A percentile compares a stretch with the other conserved stretches of the same genome.
Conservation (phyloP, 345 rosid species). For the Microthlaspi erraticum region DNA sequence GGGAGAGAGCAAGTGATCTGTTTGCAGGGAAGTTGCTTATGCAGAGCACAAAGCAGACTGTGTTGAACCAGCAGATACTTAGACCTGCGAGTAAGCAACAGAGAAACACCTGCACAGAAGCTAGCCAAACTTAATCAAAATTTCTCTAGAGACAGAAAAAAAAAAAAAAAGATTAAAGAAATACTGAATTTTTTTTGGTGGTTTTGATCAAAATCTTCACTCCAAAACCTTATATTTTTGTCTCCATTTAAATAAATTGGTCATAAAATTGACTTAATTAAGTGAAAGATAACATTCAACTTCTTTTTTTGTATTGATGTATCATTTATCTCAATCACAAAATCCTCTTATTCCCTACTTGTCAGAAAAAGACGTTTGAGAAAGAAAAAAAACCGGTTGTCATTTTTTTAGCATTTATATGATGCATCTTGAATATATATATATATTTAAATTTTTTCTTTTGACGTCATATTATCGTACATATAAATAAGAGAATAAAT, state of each 20-base stretch:
- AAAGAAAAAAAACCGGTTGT: neutral
- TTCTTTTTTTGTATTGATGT: too few relatives aligned
- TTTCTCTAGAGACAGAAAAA: neutral
- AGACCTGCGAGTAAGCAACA: constrained; percentile 86
- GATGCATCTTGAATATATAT: neutral
- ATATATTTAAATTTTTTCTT: neutral
- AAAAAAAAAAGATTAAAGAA: too few relatives aligned
- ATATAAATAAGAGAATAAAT: neutral
- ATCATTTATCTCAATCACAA: constrained; percentile 14
- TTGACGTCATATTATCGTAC: neutral
- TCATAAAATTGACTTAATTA: neutral
- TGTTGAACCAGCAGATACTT: constrained; percentile 98
- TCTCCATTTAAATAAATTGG: neutral
- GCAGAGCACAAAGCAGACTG: constrained; percentile 93
- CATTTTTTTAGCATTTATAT: neutral
- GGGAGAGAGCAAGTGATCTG: constrained; percentile 82
- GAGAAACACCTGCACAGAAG: constrained; percentile 62
- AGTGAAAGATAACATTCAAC: neutral
- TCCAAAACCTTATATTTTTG: neutral
- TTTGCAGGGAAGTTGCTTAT: constrained; percentile 78
- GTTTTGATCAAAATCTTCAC: neutral
- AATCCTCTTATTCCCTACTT: neutral
- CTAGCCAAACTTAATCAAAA: constrained; percentile 8
- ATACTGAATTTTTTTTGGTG: neutral
- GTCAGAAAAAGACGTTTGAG: neutral